Evolutionary conservation across 768 basidiomycete species (phyloP), one percentile per base, ranked within the genome.

Genomic region (Clavulina sp.): DNA sequence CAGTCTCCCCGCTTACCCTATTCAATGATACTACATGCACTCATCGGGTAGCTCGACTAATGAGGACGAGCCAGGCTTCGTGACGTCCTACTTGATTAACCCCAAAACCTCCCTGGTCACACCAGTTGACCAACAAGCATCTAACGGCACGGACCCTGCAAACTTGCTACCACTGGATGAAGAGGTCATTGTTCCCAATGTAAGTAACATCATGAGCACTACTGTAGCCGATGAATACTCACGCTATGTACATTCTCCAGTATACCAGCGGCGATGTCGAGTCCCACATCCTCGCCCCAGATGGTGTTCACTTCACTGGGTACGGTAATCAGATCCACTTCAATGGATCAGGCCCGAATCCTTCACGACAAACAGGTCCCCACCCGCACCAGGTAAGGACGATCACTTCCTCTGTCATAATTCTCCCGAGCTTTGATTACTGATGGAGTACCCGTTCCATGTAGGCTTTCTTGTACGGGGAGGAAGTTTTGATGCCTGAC

Each of bases 321-420:
- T 7, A 52, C 51, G n/a, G 38, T 53, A 21, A 34, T 38, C 13
- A 9, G 9, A 9, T 46, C 4, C 44, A 40, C 16, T 55, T 55
- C 44, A 33, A 28, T 5, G 54, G 54, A 26, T 54, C 54, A 21
- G 54, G 54, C 24, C 54, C 54, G 5, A 55, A 55, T 26, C 24
- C 43, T 5, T 41, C 38, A 38, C 48, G 56, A 13, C 56, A 57
- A 34, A 32, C 23, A 7, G 38, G 26, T 23, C 46, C 56, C 23
- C 56, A 57, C 26, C 56, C 56, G 4, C 56, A 57, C 40, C 56
- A 55, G 40, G 54, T 54, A 43, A 4, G 53, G 18, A 21, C 34
- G 3, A 26, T 19, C 30, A 16, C 38, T 5, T 30, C 24, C 23
- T 9, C 5, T 38, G n/a, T 31, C 3, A 21, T 18, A 2, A 52